Percentiles rank a stretch among this genome's conserved stretches.
Conservation (phyloP, 805 yeast genomes). For the Kluyveromyces siamensis region DNA sequence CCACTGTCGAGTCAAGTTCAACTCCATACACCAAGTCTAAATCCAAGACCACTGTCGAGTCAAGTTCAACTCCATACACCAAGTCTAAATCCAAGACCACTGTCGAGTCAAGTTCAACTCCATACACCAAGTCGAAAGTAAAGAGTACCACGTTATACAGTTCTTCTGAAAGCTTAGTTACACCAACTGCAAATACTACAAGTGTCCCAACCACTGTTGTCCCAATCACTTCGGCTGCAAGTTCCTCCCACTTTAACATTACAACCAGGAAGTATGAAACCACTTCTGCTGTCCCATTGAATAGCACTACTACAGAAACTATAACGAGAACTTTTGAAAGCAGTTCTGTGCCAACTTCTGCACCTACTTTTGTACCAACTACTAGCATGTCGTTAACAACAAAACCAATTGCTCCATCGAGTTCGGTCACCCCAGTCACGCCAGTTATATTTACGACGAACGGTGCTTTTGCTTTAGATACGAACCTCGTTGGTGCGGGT, state of each 20-base stretch:
- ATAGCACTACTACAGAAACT: conserved; percentile 10
- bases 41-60: too few species aligned
- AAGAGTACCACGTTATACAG: background rate
- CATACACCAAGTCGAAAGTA: background rate
- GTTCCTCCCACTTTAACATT: background rate
- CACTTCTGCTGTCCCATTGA: conserved; percentile 17
- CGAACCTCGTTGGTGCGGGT: conserved; percentile 17
- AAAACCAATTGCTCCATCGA: background rate
- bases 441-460: conserved; percentile 8
- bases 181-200: background rate
- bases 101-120: too few species aligned
- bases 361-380: background rate
- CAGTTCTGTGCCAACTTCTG: background rate
- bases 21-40: too few species aligned
- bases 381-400: background rate
- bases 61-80: too few species aligned
- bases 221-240: background rate
- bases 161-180: background rate
- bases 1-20: too few species aligned
- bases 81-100: too few species aligned
- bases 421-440: background rate
- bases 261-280: conserved; percentile 7
- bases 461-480: conserved; percentile 15
- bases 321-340: background rate
- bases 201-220: background rate